A percentile compares a stretch with the other conserved stretches of the same genome.
Evolutionary conservation across 192 early-diverging fungal species (phyloP).

Genomic region (Coemansia sp.): DNA sequence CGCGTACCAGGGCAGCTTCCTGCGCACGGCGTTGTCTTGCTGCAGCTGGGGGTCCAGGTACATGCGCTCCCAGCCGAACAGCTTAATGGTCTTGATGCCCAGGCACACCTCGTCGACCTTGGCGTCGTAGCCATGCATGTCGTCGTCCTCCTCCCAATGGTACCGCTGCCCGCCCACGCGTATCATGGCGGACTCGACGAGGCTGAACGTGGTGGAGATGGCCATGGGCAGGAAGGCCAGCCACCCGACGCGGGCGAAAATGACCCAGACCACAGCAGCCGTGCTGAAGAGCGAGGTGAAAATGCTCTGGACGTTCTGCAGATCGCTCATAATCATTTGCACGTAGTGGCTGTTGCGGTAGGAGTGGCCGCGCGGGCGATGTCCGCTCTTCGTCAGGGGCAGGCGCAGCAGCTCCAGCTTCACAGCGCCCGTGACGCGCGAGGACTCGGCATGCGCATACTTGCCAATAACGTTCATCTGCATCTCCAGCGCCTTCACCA

Average conservation of each 20-base stretch:
- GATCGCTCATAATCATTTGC: neutral
- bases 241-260: conserved; percentile 25
- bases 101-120: conserved; percentile 24
- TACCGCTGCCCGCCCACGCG: conserved; percentile 13
- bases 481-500: neutral
- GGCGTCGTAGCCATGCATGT: conserved; percentile 1
- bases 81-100: conserved; percentile 36
- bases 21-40: neutral
- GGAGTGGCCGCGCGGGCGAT: conserved; percentile 2
- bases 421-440: conserved; percentile 12
- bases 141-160: conserved; percentile 5
- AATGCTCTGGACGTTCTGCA: neutral
- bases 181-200: neutral
- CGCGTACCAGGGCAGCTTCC: conserved; percentile 35
- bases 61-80: conserved; percentile 47
- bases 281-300: conserved; percentile 1
- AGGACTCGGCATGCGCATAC: neutral
- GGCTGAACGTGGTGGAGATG: neutral
- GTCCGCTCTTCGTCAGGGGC: conserved; percentile 14
- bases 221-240: conserved; percentile 22
- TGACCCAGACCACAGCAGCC: neutral
- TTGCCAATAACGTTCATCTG: neutral
- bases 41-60: conserved; percentile 27
- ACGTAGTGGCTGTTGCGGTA: neutral
- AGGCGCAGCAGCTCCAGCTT: conserved; percentile 34